These are phyloP conservation scores for Phalaenopsis aphrodite DNA, from an alignment of 106 monocot species.

Conservation along the genomic window DNA sequence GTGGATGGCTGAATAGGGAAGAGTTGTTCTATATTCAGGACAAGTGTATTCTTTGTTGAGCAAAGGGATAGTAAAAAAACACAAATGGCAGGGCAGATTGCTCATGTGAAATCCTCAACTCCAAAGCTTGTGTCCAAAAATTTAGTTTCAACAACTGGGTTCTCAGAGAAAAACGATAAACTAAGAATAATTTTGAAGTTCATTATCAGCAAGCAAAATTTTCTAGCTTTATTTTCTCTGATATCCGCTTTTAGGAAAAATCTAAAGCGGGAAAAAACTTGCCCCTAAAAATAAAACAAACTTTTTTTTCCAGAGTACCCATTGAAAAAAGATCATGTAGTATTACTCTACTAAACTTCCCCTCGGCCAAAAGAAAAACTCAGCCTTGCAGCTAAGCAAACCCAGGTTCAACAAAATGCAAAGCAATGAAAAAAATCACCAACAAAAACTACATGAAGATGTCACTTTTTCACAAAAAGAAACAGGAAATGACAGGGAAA, in stretches of 20 bases:
- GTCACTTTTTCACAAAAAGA: background rate
- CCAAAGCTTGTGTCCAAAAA: background rate
- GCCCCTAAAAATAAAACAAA: background rate
- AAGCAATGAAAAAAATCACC: no score
- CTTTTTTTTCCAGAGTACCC: background rate
- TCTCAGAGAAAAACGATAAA: background rate
- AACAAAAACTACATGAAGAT: background rate
- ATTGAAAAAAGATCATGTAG: no score
- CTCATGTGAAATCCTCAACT: background rate
- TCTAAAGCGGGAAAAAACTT: background rate
- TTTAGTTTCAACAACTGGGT: background rate
- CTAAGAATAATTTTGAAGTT: background rate
- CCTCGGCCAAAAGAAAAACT: no score
- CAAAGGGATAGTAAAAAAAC: background rate
- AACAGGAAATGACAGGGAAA: background rate
- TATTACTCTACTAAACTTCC: no score
- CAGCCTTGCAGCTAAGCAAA: no score
- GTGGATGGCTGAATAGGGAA: background rate
- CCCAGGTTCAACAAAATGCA: no score
- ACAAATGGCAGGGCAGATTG: background rate
- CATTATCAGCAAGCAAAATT: background rate
- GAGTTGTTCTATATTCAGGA: background rate
- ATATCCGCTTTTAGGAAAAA: background rate
- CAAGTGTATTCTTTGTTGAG: background rate
- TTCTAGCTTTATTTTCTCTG: background rate